Evolutionary conservation across 2,329 filamentous ascomycete species (phyloP).

Genomic region (Colletotrichum costaricense): DNA sequence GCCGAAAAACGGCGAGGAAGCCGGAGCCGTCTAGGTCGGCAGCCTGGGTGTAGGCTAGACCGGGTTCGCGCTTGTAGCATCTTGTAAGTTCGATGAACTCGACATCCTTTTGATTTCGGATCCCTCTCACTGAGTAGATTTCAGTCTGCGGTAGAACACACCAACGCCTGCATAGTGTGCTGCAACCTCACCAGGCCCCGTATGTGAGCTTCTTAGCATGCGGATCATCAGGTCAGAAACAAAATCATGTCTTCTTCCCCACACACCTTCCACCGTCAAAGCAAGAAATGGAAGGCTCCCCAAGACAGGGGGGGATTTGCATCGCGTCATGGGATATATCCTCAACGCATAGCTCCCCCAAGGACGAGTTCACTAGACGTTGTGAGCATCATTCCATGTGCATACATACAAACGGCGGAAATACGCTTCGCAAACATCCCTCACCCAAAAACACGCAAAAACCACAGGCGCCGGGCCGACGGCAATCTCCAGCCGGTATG

Average conservation of each 20-base stretch:
- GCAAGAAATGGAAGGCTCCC: not conserved
- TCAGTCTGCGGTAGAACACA: too few species aligned
- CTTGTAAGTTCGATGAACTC: accelerated
- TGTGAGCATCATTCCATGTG: too few species aligned
- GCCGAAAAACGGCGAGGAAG: not conserved
- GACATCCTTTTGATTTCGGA: too few species aligned
- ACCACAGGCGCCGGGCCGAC: constrained; percentile 15
- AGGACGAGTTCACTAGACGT: not conserved
- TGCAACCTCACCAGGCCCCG: too few species aligned
- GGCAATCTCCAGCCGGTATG: not conserved
- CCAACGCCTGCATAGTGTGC: too few species aligned
- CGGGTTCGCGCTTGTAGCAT: not conserved
- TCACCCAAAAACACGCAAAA: not conserved
- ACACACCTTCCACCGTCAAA: not conserved
- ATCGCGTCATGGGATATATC: not conserved
- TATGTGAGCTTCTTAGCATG: not conserved
- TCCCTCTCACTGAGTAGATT: too few species aligned
- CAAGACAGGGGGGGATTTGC: not conserved
- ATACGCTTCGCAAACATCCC: not conserved
- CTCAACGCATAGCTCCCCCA: not conserved
- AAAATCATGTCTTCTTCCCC: not conserved
- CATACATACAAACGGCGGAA: not conserved
- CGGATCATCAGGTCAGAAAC: not conserved
- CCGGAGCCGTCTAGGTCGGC: too few species aligned
- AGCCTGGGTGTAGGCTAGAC: not conserved